Evolutionary conservation across 2,329 filamentous ascomycete genomes (phyloP), one percentile per base, ranked within the genome.

Genomic region (Fusarium subglutinans): DNA sequence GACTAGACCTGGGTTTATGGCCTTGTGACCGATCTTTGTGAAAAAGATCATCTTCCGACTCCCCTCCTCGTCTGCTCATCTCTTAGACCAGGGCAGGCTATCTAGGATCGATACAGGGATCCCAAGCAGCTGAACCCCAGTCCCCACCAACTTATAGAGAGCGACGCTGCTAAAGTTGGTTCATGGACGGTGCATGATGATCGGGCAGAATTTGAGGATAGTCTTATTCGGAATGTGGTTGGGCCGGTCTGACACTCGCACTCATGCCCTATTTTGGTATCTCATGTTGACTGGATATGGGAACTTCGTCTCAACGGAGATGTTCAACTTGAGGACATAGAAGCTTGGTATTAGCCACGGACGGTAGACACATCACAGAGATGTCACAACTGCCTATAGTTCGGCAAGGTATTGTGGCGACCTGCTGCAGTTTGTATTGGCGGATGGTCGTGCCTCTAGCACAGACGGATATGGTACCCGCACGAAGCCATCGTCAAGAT

Each of bases 211-310:
- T 24, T 41, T 54, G 44, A 33, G 24, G n/a, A 26, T 48, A 50
- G 38, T 24, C 15, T 69, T 30, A 51, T 22, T 28, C 75, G 72
- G 72, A 63, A 44, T 22, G 68, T 73, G 74, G 66, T 77, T 78
- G 45, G 28, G 51, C 76, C 76, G 75, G 74, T 74, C 76, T 78
- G 72, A 78, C 75, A 60, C 43, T 75, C 69, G 65, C 62, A 63
- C 56, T 73, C 43, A 26, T 76, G 47, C 41, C 69, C 72, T 33
- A 63, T 72, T 66, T 66, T 26, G 55, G 62, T 40, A 58, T 41
- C 28, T 15, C 40, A 55, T 9, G 14, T 30, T 22, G 13, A 38
- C 48, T 60, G 26, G 28, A 43, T 17, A 45, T 40, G 33, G 24
- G 50, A 30, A n/a, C n/a, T 40, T 40, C 33, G 35, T 61, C 43